These are phyloP conservation scores for Acanthamoeba sp. DNA, from an alignment of 208 protist species.

Conservation along the genomic window DNA sequence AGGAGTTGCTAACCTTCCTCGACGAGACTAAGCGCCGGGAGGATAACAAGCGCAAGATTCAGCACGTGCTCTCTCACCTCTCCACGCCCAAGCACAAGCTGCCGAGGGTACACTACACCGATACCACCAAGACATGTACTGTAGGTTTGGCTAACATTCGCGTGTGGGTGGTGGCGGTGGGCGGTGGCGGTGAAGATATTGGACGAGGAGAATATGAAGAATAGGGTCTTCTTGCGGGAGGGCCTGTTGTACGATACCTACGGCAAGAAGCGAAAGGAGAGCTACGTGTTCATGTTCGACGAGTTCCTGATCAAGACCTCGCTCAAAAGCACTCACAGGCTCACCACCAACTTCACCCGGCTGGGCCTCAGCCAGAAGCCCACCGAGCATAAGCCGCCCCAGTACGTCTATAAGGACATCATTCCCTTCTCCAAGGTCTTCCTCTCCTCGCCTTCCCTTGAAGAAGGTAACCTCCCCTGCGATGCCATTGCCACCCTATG, in stretches of 20 bases:
- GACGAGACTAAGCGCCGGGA: conserved; percentile 16
- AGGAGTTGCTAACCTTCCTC: background rate
- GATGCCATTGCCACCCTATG: too few relatives aligned
- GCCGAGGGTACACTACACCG: background rate
- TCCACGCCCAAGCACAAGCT: conserved; percentile 11
- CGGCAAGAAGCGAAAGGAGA: conserved; percentile 5
- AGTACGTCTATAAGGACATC: conserved; percentile 45
- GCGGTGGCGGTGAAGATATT: background rate
- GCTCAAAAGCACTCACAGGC: background rate
- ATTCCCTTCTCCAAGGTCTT: conserved; percentile 44
- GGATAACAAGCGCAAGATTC: conserved; percentile 18
- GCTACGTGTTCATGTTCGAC: conserved; percentile 63
- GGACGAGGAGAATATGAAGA: background rate
- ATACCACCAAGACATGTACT: background rate
- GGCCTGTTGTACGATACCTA: conserved; percentile 19
- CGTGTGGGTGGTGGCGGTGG: background rate
- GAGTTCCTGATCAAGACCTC: conserved; percentile 57
- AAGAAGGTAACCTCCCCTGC: conserved; percentile 6
- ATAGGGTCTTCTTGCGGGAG: conserved; percentile 11
- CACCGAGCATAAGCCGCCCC: background rate
- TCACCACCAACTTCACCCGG: background rate
- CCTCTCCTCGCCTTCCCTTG: background rate
- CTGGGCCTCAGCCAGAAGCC: background rate
- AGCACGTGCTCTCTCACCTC: background rate
- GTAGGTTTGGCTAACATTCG: background rate